Percentiles rank a stretch among this genome's conserved stretches.
These are phyloP conservation scores for Blepharisma stoltei DNA, from an alignment of 73 alveolate genomes.

Conservation along the genomic window DNA sequence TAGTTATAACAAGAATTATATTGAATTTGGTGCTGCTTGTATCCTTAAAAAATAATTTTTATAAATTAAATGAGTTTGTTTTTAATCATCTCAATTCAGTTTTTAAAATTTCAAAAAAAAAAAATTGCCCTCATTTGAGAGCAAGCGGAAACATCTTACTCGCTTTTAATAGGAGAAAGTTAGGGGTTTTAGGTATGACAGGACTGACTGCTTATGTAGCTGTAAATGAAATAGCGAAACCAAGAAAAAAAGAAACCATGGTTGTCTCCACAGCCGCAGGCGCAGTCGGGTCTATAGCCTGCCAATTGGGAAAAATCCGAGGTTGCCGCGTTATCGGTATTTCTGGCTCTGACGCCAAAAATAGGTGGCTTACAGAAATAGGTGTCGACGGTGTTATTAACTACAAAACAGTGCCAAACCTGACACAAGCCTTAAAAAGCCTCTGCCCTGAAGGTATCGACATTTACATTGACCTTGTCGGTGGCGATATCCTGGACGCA, in stretches of 20 bases:
- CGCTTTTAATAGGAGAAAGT: too few relatives aligned
- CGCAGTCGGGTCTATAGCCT: slow-evolving; percentile 34
- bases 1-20: too few relatives aligned
- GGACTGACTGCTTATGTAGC: slow-evolving; percentile 19
- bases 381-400: slow-evolving; percentile 25
- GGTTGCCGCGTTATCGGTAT: slow-evolving; percentile 32
- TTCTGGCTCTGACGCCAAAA: slow-evolving; percentile 31
- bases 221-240: background rate
- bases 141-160: too few relatives aligned
- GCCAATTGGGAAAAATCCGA: slow-evolving; percentile 31
- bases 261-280: slow-evolving; percentile 43
- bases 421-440: slow-evolving; percentile 14
- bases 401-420: slow-evolving; percentile 16
- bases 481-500: slow-evolving; percentile 33
- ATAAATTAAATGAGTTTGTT: too few relatives aligned
- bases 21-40: too few relatives aligned
- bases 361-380: slow-evolving; percentile 1
- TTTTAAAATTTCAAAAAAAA: too few relatives aligned
- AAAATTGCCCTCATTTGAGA: too few relatives aligned
- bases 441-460: slow-evolving; percentile 36
- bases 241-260: background rate
- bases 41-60: too few relatives aligned
- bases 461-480: slow-evolving; percentile 30
- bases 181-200: slow-evolving; percentile 13
- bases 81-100: too few relatives aligned